Evolutionary conservation across 805 yeast species (phyloP).

Genomic region (Yamadazyma ubonensis): DNA sequence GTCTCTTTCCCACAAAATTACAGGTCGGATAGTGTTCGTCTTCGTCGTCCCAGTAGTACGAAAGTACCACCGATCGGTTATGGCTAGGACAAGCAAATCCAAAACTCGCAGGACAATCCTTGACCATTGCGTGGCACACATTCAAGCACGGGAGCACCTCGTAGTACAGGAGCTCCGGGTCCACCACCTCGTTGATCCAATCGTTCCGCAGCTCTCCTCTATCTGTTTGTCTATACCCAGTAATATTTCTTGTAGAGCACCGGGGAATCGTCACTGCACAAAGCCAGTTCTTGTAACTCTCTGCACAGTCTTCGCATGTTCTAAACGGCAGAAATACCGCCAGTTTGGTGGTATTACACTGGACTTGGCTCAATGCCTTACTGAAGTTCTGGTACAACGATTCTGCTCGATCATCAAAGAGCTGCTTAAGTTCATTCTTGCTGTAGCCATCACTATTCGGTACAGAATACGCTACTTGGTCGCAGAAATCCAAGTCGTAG

Average conservation of each 20-base stretch:
- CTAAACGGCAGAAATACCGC: slow-evolving; percentile 71
- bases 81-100: slow-evolving; percentile 70
- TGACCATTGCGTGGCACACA: slow-evolving; percentile 72
- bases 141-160: slow-evolving; percentile 88
- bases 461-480: slow-evolving; percentile 81
- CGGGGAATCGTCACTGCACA: slow-evolving; percentile 88
- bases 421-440: slow-evolving; percentile 18
- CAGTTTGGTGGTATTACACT: slow-evolving; percentile 70
- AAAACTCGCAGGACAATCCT: slow-evolving; percentile 80
- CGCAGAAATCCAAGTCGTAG: slow-evolving; percentile 74
- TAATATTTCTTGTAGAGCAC: slow-evolving; percentile 55
- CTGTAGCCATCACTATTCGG: slow-evolving; percentile 45
- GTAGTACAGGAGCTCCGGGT: slow-evolving; percentile 61
- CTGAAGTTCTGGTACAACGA: slow-evolving; percentile 62
- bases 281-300: slow-evolving; percentile 79
- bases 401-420: slow-evolving; percentile 66
- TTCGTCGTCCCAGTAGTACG: slow-evolving; percentile 45
- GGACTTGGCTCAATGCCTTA: slow-evolving; percentile 68
- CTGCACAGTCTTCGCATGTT: slow-evolving; percentile 70
- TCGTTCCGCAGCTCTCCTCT: slow-evolving; percentile 57
- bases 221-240: slow-evolving; percentile 47
- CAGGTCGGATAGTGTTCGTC: slow-evolving; percentile 31
- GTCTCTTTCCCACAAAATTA: slow-evolving; percentile 34
- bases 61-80: slow-evolving; percentile 31
- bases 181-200: slow-evolving; percentile 48